Evolutionary conservation across 345 rosid species (phyloP), one percentile per base, ranked within the genome.

Genomic region (Dovyalis caffra): DNA sequence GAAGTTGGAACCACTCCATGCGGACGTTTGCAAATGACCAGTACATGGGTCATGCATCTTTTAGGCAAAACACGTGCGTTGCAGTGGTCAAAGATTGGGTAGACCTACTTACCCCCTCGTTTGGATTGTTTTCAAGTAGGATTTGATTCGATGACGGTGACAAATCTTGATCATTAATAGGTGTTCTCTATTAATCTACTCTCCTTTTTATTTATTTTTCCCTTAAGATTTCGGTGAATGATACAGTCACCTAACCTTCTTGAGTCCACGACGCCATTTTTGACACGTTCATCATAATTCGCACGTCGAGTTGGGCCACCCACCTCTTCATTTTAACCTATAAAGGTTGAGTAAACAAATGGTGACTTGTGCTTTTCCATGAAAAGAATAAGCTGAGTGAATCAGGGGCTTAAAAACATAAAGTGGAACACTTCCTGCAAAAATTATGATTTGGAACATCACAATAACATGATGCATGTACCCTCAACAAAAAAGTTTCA

Each of bases 231-330:
- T 0, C 60, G 60, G 60, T 56, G 60, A 56, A 8, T 23, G 60
- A 8, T 8, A 56, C 60, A n/a, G 28, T 56, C 10, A 56, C 60
- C 60, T n/a, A 66, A 40, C 3, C 34, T 43, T 11, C n/a, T 14
- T 15, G 21, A 8, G 20, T 47, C 61, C 4, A 25, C 35, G 77
- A 47, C 76, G 76, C 69, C 76, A n/a, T 73, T 47, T 73, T 73
- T 73, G 76, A 73, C 62, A 49, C 25, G 23, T 12, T 0, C 35
- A 16, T 56, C 60, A 3, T 23, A 7, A 0, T 53, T n/a, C 28
- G n/a, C 60, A 2, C 9, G 60, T n/a, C 63, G n/a, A 21, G 63
- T 21, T 31, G 43, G 72, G 40, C 72, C 16, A 47, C 20, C 71
- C 71, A 68, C 58, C 34, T 29, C 35, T 66, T 23, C 49, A 23